These are phyloP conservation scores for Neurospora hispaniola DNA, from an alignment of 495 filamentous ascomycete species.

Conservation along the genomic window DNA sequence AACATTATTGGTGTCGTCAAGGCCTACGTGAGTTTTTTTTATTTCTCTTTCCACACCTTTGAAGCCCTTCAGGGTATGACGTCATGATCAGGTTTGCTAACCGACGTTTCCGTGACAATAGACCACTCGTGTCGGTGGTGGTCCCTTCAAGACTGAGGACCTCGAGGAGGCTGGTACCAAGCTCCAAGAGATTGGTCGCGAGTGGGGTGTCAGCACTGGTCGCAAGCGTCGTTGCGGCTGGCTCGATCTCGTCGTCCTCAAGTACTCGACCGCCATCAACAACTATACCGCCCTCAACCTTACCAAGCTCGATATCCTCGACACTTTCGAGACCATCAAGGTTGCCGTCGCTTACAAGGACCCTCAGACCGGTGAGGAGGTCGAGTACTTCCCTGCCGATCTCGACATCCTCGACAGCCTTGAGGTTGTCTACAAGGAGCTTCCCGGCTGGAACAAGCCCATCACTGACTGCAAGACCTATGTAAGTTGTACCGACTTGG, in stretches of 20 bases:
- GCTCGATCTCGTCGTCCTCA: constrained; percentile 81
- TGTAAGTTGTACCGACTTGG: constrained; percentile 1
- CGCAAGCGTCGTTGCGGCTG: constrained; percentile 77
- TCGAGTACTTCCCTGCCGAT: constrained; percentile 30
- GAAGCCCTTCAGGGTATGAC: background rate
- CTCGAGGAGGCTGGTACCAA: constrained; percentile 41
- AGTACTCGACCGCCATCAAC: constrained; percentile 62
- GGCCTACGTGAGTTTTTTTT: constrained; percentile 36
- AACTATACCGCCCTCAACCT: constrained; percentile 72
- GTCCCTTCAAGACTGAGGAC: constrained; percentile 80
- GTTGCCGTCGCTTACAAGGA: constrained; percentile 62
- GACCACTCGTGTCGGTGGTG: constrained; percentile 64
- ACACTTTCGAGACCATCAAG: constrained; percentile 71
- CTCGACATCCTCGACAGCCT: constrained; percentile 25
- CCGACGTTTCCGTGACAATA: background rate
- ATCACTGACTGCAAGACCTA: constrained; percentile 38
- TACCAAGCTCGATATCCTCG: constrained; percentile 78
- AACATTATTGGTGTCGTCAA: constrained; percentile 79
- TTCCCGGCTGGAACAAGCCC: constrained; percentile 67
- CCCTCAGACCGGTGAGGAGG: constrained; percentile 27
- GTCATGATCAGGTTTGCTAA: background rate
- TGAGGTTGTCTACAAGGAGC: constrained; percentile 57
- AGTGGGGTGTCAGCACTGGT: constrained; percentile 73
- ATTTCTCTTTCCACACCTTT: background rate
- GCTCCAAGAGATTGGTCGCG: constrained; percentile 36